Evolutionary conservation across 1,284 basidiomycete species (phyloP).

Genomic region (Takashimella koratensis): DNA sequence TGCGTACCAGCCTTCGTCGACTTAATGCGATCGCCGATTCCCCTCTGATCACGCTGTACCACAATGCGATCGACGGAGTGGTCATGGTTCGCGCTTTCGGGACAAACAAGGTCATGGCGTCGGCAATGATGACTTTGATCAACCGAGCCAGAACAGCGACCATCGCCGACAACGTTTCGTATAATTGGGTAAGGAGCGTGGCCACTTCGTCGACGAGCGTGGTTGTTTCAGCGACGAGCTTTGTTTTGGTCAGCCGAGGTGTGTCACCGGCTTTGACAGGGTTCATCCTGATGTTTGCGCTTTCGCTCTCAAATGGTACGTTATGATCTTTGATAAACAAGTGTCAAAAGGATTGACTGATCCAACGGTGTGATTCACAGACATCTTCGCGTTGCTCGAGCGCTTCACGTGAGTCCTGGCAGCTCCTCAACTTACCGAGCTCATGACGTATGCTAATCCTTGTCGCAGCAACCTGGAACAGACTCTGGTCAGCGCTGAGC

Average conservation of each 20-base stretch:
- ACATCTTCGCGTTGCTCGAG: slow-evolving; percentile 36
- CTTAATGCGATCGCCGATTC: slow-evolving; percentile 43
- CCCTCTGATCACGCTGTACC: slow-evolving; percentile 50
- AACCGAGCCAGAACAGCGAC: slow-evolving; percentile 37
- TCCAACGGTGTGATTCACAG: too few relatives aligned
- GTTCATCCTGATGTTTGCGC: slow-evolving; percentile 50
- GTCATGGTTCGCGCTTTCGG: slow-evolving; percentile 51
- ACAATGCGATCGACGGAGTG: slow-evolving; percentile 50
- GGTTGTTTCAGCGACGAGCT: slow-evolving; percentile 41
- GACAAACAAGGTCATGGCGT: slow-evolving; percentile 36
- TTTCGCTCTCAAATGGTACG: slow-evolving; percentile 41
- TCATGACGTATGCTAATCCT: neutral
- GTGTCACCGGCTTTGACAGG: slow-evolving; percentile 49
- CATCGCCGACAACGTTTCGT: slow-evolving; percentile 34
- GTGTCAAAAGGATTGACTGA: too few relatives aligned
- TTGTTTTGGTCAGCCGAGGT: slow-evolving; percentile 48
- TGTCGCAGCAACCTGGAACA: slow-evolving; percentile 26
- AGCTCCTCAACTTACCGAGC: too few relatives aligned
- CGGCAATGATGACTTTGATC: slow-evolving; percentile 34
- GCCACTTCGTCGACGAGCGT: slow-evolving; percentile 34
- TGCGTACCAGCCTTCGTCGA: slow-evolving; percentile 42
- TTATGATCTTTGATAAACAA: slow-evolving; percentile 8
- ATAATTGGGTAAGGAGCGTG: slow-evolving; percentile 35
- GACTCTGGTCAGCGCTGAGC: slow-evolving; percentile 48
- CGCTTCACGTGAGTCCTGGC: slow-evolving; percentile 16